These are phyloP conservation scores for Nidularia pulvinata DNA, from an alignment of 768 basidiomycete species.

Conservation along the genomic window DNA sequence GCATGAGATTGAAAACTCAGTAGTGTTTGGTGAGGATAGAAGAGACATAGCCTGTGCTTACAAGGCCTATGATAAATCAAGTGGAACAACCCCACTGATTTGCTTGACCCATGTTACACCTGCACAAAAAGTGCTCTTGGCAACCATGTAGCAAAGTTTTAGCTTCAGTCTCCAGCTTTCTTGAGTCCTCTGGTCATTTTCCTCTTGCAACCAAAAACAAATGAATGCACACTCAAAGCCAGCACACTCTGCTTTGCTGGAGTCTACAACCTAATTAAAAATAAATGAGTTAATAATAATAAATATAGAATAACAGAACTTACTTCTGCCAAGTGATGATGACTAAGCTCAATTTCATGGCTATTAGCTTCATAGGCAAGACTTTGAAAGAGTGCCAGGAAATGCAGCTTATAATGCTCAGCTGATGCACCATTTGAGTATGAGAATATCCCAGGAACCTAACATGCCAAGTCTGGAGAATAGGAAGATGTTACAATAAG, in stretches of 20 bases:
- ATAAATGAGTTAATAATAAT: too few relatives aligned
- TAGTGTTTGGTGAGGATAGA: constrained; percentile 3
- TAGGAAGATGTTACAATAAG: constrained; percentile 28
- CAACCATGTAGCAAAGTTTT: constrained; percentile 20
- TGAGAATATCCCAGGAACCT: constrained; percentile 28
- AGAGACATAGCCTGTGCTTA: constrained; percentile 7
- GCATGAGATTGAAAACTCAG: constrained; percentile 6
- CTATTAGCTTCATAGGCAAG: constrained; percentile 16
- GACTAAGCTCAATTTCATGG: constrained; percentile 4
- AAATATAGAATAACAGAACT: neutral
- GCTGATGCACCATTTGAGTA: constrained; percentile 29
- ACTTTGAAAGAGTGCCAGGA: constrained; percentile 21
- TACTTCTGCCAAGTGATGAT: constrained; percentile 8
- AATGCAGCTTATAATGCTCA: constrained; percentile 27
- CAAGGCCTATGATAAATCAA: constrained; percentile 11
- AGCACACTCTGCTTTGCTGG: constrained; percentile 26
- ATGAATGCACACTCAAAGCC: constrained; percentile 25
- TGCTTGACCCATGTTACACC: constrained; percentile 19
- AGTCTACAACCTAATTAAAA: constrained; percentile 24
- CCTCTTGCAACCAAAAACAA: constrained; percentile 11
- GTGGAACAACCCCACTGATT: constrained; percentile 17
- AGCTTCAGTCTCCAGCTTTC: constrained; percentile 7
- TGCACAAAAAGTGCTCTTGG: constrained; percentile 24
- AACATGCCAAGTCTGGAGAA: constrained; percentile 18
- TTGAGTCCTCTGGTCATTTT: constrained; percentile 4